Evolutionary conservation across 2,329 filamentous ascomycete species (phyloP).

Genomic region (Endocalyx cinctus): DNA sequence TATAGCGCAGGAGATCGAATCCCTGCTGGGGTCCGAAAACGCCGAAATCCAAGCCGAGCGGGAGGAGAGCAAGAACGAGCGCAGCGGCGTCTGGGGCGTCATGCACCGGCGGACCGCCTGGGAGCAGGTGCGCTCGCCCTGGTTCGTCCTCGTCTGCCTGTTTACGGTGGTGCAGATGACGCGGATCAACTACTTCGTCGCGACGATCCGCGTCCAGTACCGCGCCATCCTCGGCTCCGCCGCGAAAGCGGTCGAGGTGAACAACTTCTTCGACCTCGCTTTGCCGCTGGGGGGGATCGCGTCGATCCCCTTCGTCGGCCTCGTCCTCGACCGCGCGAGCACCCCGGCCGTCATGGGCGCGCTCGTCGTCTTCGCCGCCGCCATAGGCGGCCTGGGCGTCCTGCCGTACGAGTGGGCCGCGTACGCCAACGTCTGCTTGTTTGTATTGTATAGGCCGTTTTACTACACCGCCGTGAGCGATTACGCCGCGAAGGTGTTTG

Average conservation of each 20-base stretch:
- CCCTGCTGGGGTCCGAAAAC: slow-evolving; percentile 61
- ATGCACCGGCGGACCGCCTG: slow-evolving; percentile 68
- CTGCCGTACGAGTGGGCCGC: slow-evolving; percentile 65
- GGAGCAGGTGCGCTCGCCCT: slow-evolving; percentile 72
- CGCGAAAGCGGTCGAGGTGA: slow-evolving; percentile 61
- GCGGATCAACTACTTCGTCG: slow-evolving; percentile 89
- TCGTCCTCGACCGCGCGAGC: slow-evolving; percentile 70
- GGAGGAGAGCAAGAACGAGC: slow-evolving; percentile 66
- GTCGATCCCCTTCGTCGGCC: slow-evolving; percentile 82
- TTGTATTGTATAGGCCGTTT: slow-evolving; percentile 80
- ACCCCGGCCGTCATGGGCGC: slow-evolving; percentile 66
- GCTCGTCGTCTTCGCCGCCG: slow-evolving; percentile 67
- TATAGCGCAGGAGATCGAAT: slow-evolving; percentile 66
- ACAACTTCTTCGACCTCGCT: slow-evolving; percentile 82
- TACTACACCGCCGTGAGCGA: slow-evolving; percentile 92
- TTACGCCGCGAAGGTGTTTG: slow-evolving; percentile 87
- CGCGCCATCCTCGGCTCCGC: slow-evolving; percentile 64
- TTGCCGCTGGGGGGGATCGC: slow-evolving; percentile 78
- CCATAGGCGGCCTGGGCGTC: slow-evolving; percentile 72
- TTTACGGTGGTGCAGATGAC: slow-evolving; percentile 77
- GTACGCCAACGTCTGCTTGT: slow-evolving; percentile 72
- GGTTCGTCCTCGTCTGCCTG: slow-evolving; percentile 79
- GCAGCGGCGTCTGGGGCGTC: slow-evolving; percentile 79
- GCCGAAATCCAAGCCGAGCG: slow-evolving; percentile 59
- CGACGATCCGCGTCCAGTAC: slow-evolving; percentile 80